Percentiles rank a stretch among this genome's conserved stretches.
Conservation (phyloP, 2,329 filamentous ascomycete species). For the Claviceps fusiformis region DNA sequence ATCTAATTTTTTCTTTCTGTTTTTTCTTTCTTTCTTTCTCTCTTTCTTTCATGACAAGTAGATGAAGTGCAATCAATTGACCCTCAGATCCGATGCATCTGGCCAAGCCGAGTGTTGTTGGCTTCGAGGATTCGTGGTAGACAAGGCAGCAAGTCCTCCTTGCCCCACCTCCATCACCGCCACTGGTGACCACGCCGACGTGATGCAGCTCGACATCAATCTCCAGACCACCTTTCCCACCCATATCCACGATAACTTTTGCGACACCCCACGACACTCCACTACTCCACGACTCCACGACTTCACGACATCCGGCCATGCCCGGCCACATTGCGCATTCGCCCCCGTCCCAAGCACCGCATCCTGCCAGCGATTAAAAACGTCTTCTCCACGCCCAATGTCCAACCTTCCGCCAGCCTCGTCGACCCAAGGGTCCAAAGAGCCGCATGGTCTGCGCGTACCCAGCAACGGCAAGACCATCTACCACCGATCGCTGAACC, state of each 20-base stretch:
- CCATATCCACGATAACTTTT: background rate
- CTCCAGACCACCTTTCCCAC: background rate
- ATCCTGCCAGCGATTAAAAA: background rate
- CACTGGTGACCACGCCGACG: too few relatives aligned
- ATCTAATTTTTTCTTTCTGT: too few relatives aligned
- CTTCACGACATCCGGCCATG: background rate
- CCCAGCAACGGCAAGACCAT: slow-evolving; percentile 94
- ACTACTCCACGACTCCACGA: background rate
- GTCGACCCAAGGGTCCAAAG: slow-evolving; percentile 24
- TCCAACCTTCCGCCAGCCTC: slow-evolving; percentile 33
- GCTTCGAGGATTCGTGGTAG: too few relatives aligned
- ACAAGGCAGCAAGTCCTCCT: too few relatives aligned
- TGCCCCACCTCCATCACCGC: background rate
- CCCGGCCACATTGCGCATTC: background rate
- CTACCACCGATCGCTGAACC: slow-evolving; percentile 90
- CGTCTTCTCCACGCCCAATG: slow-evolving; percentile 23
- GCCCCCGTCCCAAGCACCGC: background rate
- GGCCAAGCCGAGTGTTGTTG: too few relatives aligned
- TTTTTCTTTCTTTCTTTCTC: background rate
- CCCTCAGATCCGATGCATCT: too few relatives aligned
- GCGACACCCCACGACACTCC: background rate
- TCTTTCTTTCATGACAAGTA: too few relatives aligned
- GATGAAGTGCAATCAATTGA: too few relatives aligned
- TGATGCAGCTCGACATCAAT: too few relatives aligned
- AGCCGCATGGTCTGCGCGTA: slow-evolving; percentile 63